Evolutionary conservation across 139 green algal genomes (phyloP), one percentile per base, ranked within the genome.

Genomic region (Penium margaritaceum): DNA sequence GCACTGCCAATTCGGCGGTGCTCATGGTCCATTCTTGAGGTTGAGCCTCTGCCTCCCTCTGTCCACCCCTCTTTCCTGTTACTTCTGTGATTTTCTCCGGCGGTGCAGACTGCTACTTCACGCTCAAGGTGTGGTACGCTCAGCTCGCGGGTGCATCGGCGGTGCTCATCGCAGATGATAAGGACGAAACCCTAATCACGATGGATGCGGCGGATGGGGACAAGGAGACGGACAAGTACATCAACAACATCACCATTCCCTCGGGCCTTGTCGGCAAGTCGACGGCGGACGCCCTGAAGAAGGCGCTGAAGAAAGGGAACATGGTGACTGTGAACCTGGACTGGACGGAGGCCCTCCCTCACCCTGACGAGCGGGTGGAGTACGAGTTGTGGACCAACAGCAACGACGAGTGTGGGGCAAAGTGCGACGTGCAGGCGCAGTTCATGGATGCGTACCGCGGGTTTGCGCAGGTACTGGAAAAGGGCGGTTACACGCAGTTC

Each of bases 381-480:
- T 96, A 91, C 88, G 91, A 97, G 89, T 89, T 96, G 47, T 97
- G 91, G 91, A 92, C 84, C 44, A 96, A 92, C 80, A 87, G 51
- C 72, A 95, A 95, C 66, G 89, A 95, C 74, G 83, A 63, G 21
- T 96, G 91, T 72, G 90, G 91, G 2, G 15, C 67, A 3, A 81
- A 86, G 14, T 96, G 91, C 76, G 81, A 92, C 51, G 65, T 87
- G 63, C 90, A 95, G 72, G 68, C 75, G 44, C 66, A 82, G 12
- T 97, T 97, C 57, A 83, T 95, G 57, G 84, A 84, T 12, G 79
- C 85, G 21, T 91, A 90, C 61, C 78, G 79, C 15, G 78, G 78
- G 0, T 78, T 89, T 64, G 86, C 87, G 21, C 62, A 84, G 67
- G 33, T 55, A 54, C 76, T 93, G 66, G 87, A 93, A 62, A 44